A percentile compares a stretch with the other conserved stretches of the same genome.
Conservation (phyloP, 306 rosid species). For the Begonia peltatifolia region DNA sequence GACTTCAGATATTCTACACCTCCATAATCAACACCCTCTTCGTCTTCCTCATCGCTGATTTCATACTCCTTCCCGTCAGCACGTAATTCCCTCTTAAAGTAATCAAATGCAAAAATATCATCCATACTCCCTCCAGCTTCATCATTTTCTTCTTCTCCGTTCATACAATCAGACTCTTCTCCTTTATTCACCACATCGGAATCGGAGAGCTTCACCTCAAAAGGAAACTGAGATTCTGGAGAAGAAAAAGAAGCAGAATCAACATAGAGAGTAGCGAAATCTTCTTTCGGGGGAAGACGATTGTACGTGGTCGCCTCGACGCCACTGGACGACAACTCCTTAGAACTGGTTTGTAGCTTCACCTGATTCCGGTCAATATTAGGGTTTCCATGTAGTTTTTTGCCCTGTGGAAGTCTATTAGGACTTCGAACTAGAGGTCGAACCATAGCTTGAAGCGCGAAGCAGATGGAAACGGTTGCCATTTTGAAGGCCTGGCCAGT, state of each 20-base stretch:
- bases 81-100: constrained; percentile 19
- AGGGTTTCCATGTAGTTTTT: constrained; percentile 12
- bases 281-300: constrained; percentile 74
- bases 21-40: constrained; percentile 5
- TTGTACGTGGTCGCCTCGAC: constrained; percentile 78
- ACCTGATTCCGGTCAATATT: constrained; percentile 12
- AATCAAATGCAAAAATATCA: constrained; percentile 9
- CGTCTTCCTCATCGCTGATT: constrained; percentile 10
- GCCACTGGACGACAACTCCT: constrained; percentile 25
- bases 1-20: constrained; percentile 7
- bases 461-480: constrained; percentile 42
- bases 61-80: constrained; percentile 20
- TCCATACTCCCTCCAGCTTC: constrained; percentile 7
- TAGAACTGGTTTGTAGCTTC: constrained; percentile 14
- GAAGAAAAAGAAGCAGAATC: constrained; percentile 1
- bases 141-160: constrained; percentile 11
- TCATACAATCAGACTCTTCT: constrained; percentile 14
- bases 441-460: constrained; percentile 35
- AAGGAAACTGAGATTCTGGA: constrained; percentile 5
- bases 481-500: constrained; percentile 7
- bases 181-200: constrained; percentile 18
- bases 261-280: constrained; percentile 23
- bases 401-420: constrained; percentile 14
- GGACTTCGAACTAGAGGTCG: constrained; percentile 36
- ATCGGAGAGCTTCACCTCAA: constrained; percentile 68